Percentiles rank a stretch among this genome's conserved stretches.
phyloP scores from a whole-genome alignment of 768 basidiomycete species.

The Auricularia sp. region DNA sequence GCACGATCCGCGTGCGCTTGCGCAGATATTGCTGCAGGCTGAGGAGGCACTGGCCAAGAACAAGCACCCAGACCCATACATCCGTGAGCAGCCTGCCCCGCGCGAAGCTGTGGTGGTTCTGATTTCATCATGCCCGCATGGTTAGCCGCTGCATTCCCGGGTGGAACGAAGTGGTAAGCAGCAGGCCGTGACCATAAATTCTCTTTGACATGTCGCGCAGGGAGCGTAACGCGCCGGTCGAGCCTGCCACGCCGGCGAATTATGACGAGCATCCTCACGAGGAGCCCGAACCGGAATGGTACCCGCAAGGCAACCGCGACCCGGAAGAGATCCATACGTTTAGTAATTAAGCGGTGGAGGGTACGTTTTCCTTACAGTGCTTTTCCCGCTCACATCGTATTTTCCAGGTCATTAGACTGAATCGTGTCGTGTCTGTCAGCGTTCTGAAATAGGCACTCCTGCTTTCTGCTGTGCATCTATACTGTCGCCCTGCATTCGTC shows the following conservation, averaged over 20 bases:
- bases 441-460: too few relatives aligned
- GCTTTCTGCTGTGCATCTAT: too few relatives aligned
- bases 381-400: not conserved
- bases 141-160: slow-evolving; percentile 70
- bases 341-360: not conserved
- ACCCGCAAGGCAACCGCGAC: not conserved
- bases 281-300: not conserved
- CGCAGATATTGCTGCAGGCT: slow-evolving; percentile 64
- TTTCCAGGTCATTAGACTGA: not conserved
- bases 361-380: not conserved
- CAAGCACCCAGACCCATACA: slow-evolving; percentile 87
- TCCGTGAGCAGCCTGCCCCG: slow-evolving; percentile 48
- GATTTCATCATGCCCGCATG: slow-evolving; percentile 2
- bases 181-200: not conserved
- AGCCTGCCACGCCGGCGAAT: slow-evolving; percentile 1
- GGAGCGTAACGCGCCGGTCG: slow-evolving; percentile 75
- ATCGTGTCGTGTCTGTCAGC: too few relatives aligned
- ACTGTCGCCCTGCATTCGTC: too few relatives aligned
- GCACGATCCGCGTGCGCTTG: slow-evolving; percentile 73
- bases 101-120: not conserved
- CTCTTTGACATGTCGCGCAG: slow-evolving; percentile 22
- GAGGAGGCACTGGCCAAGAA: slow-evolving; percentile 59
- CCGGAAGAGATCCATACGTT: not conserved
- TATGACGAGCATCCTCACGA: slow-evolving; percentile 3
- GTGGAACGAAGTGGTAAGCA: slow-evolving; percentile 91